Percentiles rank a stretch among this genome's conserved stretches.
These are phyloP conservation scores for Cladophialophora carrionii DNA, from an alignment of 2,329 filamentous ascomycete genomes.

Conservation along the genomic window DNA sequence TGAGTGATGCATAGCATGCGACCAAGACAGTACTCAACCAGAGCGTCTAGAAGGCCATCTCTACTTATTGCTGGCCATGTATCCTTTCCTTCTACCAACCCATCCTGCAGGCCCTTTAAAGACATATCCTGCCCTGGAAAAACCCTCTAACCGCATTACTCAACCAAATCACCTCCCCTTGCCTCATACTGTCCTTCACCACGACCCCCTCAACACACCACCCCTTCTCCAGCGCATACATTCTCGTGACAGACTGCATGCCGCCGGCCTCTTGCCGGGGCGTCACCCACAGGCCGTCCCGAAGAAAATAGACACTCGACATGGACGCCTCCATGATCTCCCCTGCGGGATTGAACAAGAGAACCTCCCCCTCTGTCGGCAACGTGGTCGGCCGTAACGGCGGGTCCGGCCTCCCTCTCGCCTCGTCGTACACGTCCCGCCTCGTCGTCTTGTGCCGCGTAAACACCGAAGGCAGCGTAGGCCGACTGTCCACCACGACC, in stretches of 20 bases:
- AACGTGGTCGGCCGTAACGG: slow-evolving; percentile 38
- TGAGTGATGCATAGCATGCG: not conserved
- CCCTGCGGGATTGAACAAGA: slow-evolving; percentile 68
- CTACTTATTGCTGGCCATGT: not conserved
- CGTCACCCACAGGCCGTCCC: slow-evolving; percentile 71
- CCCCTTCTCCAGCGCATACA: slow-evolving; percentile 75
- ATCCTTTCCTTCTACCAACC: not conserved
- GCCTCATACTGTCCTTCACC: slow-evolving; percentile 48
- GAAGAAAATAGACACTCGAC: slow-evolving; percentile 78
- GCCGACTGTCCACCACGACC: not conserved
- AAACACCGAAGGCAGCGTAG: slow-evolving; percentile 51
- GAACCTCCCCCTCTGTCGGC: slow-evolving; percentile 65
- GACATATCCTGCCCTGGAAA: slow-evolving; percentile 34
- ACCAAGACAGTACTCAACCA: not conserved
- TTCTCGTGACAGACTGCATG: slow-evolving; percentile 77
- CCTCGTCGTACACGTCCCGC: slow-evolving; percentile 71
- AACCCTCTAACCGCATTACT: slow-evolving; percentile 89
- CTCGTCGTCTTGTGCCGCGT: slow-evolving; percentile 86
- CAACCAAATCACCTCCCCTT: slow-evolving; percentile 80
- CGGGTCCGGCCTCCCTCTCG: slow-evolving; percentile 64
- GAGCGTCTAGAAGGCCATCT: not conserved
- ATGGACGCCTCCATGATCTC: slow-evolving; percentile 84
- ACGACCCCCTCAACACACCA: slow-evolving; percentile 70
- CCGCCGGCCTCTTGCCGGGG: slow-evolving; percentile 77
- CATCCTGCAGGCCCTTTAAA: not conserved